These are phyloP conservation scores for Lolium multiflorum DNA, from an alignment of 176 grass and related monocot species.

Conservation along the genomic window DNA sequence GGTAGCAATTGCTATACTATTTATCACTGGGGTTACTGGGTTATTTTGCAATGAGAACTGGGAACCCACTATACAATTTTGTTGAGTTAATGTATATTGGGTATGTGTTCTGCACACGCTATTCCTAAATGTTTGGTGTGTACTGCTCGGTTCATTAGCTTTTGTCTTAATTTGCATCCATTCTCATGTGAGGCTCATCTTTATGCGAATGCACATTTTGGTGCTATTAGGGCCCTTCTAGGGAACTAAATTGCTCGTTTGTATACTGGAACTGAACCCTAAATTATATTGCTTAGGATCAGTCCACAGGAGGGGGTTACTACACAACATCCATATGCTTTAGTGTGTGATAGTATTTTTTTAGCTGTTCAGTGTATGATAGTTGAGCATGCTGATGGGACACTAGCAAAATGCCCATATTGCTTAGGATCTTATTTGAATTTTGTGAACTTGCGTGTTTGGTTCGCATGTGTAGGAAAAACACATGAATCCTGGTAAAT, in stretches of 20 bases:
- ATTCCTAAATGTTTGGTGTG: not conserved
- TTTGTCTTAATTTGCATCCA: constrained; percentile 2
- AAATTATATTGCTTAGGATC: not conserved
- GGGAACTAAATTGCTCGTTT: not conserved
- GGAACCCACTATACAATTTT: not conserved
- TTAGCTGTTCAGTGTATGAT: constrained; percentile 1
- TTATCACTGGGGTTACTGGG: not conserved
- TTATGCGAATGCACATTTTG: not conserved
- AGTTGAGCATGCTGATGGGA: not conserved
- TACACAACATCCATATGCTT: not conserved
- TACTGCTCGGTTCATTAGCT: not conserved
- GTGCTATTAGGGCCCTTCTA: not conserved
- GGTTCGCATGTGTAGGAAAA: not conserved
- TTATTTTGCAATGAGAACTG: not conserved
- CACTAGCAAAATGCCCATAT: not conserved
- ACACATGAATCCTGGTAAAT: not conserved
- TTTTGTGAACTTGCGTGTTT: not conserved
- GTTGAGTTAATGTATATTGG: not conserved
- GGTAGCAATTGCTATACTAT: constrained; percentile 27
- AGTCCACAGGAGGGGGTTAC: not conserved
- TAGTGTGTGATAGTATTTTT: not conserved
- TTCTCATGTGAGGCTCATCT: not conserved
- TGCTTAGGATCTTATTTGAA: too few relatives aligned
- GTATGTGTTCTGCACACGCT: not conserved
- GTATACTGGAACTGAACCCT: not conserved